A percentile compares a stretch with the other conserved stretches of the same genome.
These are phyloP conservation scores for Cryptosporidium ubiquitum DNA, from an alignment of 169 alveolate species.

Conservation along the genomic window DNA sequence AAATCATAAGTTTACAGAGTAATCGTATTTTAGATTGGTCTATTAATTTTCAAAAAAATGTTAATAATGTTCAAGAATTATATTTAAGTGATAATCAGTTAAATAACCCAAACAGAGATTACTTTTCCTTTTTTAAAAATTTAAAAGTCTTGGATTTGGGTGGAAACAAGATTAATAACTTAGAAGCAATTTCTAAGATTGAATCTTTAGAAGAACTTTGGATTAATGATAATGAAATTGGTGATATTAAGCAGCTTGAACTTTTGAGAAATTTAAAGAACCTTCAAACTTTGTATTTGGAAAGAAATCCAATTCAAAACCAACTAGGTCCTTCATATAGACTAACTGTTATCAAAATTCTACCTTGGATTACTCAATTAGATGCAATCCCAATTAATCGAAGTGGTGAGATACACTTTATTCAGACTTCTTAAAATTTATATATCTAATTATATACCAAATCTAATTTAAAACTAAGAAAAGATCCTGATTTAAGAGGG, in stretches of 20 bases:
- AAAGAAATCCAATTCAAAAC: slow-evolving; percentile 83
- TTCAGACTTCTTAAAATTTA: not conserved
- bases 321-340: slow-evolving; percentile 85
- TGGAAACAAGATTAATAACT: slow-evolving; percentile 78
- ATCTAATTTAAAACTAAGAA: not conserved
- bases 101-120: slow-evolving; percentile 76
- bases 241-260: slow-evolving; percentile 77
- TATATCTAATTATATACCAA: not conserved
- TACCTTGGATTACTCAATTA: slow-evolving; percentile 78
- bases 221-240: slow-evolving; percentile 83
- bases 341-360: slow-evolving; percentile 77
- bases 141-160: slow-evolving; percentile 83
- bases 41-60: slow-evolving; percentile 72
- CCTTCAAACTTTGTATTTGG: slow-evolving; percentile 83
- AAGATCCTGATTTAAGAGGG: not conserved
- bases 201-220: slow-evolving; percentile 82
- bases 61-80: slow-evolving; percentile 78
- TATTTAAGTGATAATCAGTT: slow-evolving; percentile 84
- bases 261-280: slow-evolving; percentile 73
- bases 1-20: slow-evolving; percentile 84
- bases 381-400: slow-evolving; percentile 55
- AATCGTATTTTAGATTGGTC: slow-evolving; percentile 83
- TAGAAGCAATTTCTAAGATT: slow-evolving; percentile 76
- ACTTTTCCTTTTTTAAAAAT: slow-evolving; percentile 29
- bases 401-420: slow-evolving; percentile 24